Evolutionary conservation across 1,284 basidiomycete species (phyloP), one percentile per base, ranked within the genome.

Genomic region (Fomitiporia mediterranea): DNA sequence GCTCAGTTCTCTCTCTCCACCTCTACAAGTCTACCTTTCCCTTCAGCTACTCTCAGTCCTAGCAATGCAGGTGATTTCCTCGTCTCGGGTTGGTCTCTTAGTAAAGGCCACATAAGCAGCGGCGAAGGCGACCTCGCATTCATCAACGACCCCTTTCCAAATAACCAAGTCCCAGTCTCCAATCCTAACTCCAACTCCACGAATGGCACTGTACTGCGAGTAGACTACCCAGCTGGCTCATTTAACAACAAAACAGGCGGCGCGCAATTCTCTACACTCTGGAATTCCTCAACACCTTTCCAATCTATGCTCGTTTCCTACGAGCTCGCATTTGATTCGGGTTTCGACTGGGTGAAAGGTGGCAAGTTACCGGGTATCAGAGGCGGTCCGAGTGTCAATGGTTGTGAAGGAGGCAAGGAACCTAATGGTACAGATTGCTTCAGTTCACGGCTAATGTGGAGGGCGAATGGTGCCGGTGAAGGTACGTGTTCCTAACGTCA

Each of bases 281-380:
- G 83, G 82, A 86, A 87, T 62, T 69, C 74, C 2, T 74, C 76
- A 1, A 57, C 74, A 7, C 67, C 70, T 19, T 86, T 86, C 63
- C 71, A 80, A 59, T 79, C 81, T 19, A 82, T 86, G 83, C 68
- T 85, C 53, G 66, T 88, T 15, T 77, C 81, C 7, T 90, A 89
- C 67, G 86, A 89, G 64, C 71, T 89, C 37, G 83, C 84, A 0
- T 88, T 90, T 65, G 82, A 83, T 60, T 57, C 70, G 0, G 69
- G 69, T 69, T 80, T 64, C 74, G 78, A 63, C 64, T 84, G 70
- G 62, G 74, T 76, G 27, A 74, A 74, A 63, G 75, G 76, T 44
- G 76, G 76, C 3, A 78, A 78, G 66, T 66, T 78, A 15, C 76
- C 76, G n/a, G 76, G 76, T 0, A 49, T 77, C 42, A 64, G 75